Evolutionary conservation across 208 protist genomes (phyloP), one percentile per base, ranked within the genome.

Genomic region (Novymonas esmeraldas): DNA sequence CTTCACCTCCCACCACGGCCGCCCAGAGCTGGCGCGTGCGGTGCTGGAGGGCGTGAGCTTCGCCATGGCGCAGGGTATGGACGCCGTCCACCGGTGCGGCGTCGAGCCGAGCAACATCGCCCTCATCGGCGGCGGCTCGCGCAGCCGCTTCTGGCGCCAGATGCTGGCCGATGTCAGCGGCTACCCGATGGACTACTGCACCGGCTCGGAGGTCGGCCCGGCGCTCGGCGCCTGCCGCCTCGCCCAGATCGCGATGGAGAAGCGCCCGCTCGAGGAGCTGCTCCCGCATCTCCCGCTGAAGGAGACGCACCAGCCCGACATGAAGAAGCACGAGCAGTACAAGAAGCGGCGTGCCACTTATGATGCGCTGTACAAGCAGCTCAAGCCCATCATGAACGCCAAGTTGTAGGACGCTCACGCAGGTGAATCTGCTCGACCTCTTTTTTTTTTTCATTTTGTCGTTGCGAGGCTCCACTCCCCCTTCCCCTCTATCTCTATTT

Each of bases 41-140:
- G 78, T 93, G 45, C 50, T 90, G 57, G 84, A 90, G 67, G 87
- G 87, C 45, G 84, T 93, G 16, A 85, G 81, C 61, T 93, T 93
- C 46, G 84, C 84, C 24, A 76, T 90, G 50, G 80, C 84, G 7
- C 73, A 84, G 59, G 87, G 87, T 51, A 89, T 94, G 79, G 84
- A 88, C 50, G 88, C 82, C 3, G 82, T 91, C 46, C 84, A 91
- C 70, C 82, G 81, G 54, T 91, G 88, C 76, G 58, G 76, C 45
- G 81, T 86, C 44, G 61, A 54, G 76, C 85, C 82, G 16, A 76
- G 62, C 41, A 83, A 67, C 71, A 88, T 90, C 57, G 71, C 80
- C 39, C 77, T 91, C 39, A 84, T 91, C 64, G 88, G 84, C 55
- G 84, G 88, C 46, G 84, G 85, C 56, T 76, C 76, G 13, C 82